A percentile compares a stretch with the other conserved stretches of the same genome.
Conservation (phyloP, 805 yeast species). For the Groenewaldozyma salmanticensis region DNA sequence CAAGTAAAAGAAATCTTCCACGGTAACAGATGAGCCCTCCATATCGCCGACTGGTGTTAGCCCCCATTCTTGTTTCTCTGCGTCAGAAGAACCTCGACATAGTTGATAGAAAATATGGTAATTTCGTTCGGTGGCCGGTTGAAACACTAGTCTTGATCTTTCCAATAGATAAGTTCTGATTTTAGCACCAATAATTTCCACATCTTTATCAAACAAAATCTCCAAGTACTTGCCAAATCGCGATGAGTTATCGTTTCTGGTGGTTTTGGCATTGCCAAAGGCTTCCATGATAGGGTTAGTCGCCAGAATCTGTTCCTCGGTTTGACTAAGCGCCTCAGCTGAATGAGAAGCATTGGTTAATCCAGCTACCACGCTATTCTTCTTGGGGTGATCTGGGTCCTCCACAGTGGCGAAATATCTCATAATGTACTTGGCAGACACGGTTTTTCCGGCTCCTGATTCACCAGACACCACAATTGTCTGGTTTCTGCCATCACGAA, state of each 20-base stretch:
- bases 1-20: slow-evolving; percentile 67
- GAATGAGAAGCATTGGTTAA: slow-evolving; percentile 14
- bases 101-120: slow-evolving; percentile 91
- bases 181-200: slow-evolving; percentile 86
- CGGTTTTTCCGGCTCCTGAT: slow-evolving; percentile 98
- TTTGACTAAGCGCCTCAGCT: slow-evolving; percentile 64
- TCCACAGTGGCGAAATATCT: slow-evolving; percentile 95
- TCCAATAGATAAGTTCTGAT: slow-evolving; percentile 88
- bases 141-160: slow-evolving; percentile 89
- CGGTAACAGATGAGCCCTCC: too few relatives aligned
- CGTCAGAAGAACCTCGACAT: slow-evolving; percentile 49
- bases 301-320: slow-evolving; percentile 89
- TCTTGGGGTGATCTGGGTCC: slow-evolving; percentile 30
- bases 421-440: slow-evolving; percentile 94
- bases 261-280: slow-evolving; percentile 96
- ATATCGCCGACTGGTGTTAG: slow-evolving; percentile 31
- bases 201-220: slow-evolving; percentile 66
- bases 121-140: slow-evolving; percentile 83
- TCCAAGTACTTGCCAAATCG: slow-evolving; percentile 95
- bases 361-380: slow-evolving; percentile 5
- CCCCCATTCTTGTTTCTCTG: slow-evolving; percentile 46
- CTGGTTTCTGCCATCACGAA: slow-evolving; percentile 73
- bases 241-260: slow-evolving; percentile 94
- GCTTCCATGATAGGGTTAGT: slow-evolving; percentile 98
- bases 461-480: slow-evolving; percentile 97